Percentiles rank a stretch among this genome's conserved stretches.
phyloP scores from a whole-genome alignment of 2,329 filamentous ascomycete species.

The Gliomastix tumulicola region DNA sequence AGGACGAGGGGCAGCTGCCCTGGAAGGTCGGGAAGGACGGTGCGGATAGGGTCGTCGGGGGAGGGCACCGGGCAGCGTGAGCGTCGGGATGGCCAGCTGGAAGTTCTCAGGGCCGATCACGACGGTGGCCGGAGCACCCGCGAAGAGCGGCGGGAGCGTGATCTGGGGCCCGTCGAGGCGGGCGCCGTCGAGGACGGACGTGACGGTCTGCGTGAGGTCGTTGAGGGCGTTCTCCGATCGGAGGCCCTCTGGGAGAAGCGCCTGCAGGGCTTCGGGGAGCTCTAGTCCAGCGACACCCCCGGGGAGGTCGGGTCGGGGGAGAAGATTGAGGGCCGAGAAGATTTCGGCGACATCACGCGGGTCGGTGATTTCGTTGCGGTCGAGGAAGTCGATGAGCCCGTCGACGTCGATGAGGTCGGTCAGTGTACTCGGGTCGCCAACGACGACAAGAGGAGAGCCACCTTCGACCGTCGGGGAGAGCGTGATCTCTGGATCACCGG shows the following conservation, averaged over 20 bases:
- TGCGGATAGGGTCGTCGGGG: slow-evolving; percentile 4
- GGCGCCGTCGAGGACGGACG: not conserved
- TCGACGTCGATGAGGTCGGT: not conserved
- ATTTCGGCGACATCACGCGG: too few relatives aligned
- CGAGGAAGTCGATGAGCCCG: too few relatives aligned
- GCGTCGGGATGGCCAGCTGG: slow-evolving; percentile 5
- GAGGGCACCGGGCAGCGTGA: slow-evolving; percentile 6
- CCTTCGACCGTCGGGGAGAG: not conserved
- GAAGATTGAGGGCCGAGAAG: too few relatives aligned
- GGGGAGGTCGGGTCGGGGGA: too few relatives aligned
- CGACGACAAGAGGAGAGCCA: not conserved
- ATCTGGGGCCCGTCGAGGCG: not conserved
- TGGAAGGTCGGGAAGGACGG: slow-evolving; percentile 9
- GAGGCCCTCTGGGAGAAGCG: too few relatives aligned
- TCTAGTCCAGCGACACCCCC: too few relatives aligned
- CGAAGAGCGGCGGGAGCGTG: not conserved
- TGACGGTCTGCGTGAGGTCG: not conserved
- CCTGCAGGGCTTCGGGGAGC: too few relatives aligned
- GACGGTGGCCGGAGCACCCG: slow-evolving; percentile 4
- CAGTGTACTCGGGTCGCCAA: not conserved
- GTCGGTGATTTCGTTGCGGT: too few relatives aligned
- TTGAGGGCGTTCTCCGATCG: not conserved
- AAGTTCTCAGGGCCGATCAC: slow-evolving; percentile 8
- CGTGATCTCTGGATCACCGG: not conserved
- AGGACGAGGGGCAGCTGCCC: slow-evolving; percentile 8